Evolutionary conservation across 2,329 filamentous ascomycete species (phyloP), one percentile per base, ranked within the genome.

Genomic region (Parastagonospora nodorum): DNA sequence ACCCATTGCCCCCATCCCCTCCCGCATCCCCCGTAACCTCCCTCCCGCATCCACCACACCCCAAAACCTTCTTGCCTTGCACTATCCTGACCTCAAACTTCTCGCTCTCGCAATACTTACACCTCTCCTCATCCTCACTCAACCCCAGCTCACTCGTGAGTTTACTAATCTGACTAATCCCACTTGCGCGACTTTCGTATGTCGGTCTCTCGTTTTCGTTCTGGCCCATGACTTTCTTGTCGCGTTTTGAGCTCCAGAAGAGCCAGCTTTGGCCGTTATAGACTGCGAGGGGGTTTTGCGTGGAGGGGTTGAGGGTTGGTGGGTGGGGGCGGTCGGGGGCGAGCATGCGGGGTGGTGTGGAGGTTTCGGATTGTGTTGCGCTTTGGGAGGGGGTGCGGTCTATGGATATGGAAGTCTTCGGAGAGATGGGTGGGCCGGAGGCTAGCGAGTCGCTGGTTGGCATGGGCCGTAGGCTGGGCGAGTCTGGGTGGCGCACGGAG

Each of bases 151-250:
- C 61, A 45, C 57, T 57, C 7, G 57, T 76, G 58, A 85, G 83
- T 55, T 82, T 85, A 65, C 83, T 88, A 38, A 88, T 68, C 37
- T 75, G 76, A 60, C 84, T 88, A 2, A 78, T 75, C 8, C 74
- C 67, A 12, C 80, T 85, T 5, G 69, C 60, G 27, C 73, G 73
- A 35, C 74, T 73, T 15, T 68, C 65, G 2, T 73, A 40, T 8
- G 63, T 55, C 10, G 67, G 67, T 41, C 66, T 47, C 8, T 54
- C 45, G 5, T 72, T 74, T 11, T 48, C 46, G 37, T 32, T 44
- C 8, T 28, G 14, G 14, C 9, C 42, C 28, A 42, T 49, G 27
- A 19, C 31, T 41, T 33, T 53, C n/a, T 53, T 48, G 1, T 42
- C 33, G 8, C 43, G 43, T 5, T 73, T 77, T 24, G 19, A 24